Base-by-base conservation (phyloP, 2,329 filamentous ascomycete genomes). In the Phoma sp. region DNA sequence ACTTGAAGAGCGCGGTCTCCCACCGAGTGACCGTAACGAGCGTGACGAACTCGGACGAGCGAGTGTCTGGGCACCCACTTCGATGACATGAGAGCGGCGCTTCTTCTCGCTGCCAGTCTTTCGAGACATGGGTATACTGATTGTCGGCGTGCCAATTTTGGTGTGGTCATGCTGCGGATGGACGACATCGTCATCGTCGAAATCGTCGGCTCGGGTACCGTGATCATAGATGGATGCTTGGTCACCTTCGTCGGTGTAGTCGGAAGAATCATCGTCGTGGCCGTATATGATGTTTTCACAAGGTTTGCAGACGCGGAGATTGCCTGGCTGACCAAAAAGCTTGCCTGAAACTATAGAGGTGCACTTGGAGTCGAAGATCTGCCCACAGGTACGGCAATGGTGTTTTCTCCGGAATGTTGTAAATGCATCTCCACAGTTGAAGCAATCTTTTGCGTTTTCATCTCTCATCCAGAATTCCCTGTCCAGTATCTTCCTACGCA, bases 381-480 rank as follows among this genome's bases (percentile, higher is more conserved):
- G 96, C n/a, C 95, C 95, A 72, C 95, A 99, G 0, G 85, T 85
- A 62, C 96, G 88, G 74, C 95, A 99, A 75, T 99, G 95, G 74
- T 99, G 95, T 72, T 99, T 99, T 62, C 95, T 87, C 55, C 95
- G 86, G 72, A 98, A 98, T 1, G 94, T 95, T 0, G 92, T 92
- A 70, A 99, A 99, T 2, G 90, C 85, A 55, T 91, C 89, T 39
- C 91, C 91, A 68, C 95, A 99, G 39, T 91, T 85, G 72, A 97
- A 99, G 70, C 95, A 99, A 67, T 97, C 94, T 72, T 96, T 98
- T 56, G 94, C 96, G 60, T 96, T 97, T 70, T 98, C 95, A 72
- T 99, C 95, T 56, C 92, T 91, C 95, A 99, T 99, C 95, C 94
- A 98, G 67, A 96, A 98, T 65, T 98, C 93, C 69, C 93, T 95